A percentile compares a stretch with the other conserved stretches of the same genome.
Evolutionary conservation across 2,329 filamentous ascomycete genomes (phyloP).

Genomic region (Paracorniculantispora psalliotae): DNA sequence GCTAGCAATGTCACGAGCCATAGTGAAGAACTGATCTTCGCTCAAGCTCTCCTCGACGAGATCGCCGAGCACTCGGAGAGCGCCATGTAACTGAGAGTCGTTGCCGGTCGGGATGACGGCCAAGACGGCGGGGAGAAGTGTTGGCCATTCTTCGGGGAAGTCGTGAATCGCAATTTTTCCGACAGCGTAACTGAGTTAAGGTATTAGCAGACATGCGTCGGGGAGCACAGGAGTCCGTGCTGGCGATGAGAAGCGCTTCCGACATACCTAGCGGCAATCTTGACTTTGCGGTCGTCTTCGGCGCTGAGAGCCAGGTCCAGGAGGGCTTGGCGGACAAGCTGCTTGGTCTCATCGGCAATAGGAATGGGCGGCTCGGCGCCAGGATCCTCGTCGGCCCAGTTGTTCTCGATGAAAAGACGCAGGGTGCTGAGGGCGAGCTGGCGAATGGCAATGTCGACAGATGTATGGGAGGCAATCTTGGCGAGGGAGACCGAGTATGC

Average conservation of each 20-base stretch:
- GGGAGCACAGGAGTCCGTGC: no score
- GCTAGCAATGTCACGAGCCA: slow-evolving; percentile 80
- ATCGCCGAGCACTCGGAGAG: slow-evolving; percentile 80
- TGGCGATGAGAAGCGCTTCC: background rate
- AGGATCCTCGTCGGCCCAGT: slow-evolving; percentile 75
- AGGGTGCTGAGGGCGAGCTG: slow-evolving; percentile 78
- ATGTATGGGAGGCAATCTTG: slow-evolving; percentile 72
- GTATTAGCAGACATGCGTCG: no score
- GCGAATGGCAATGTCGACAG: slow-evolving; percentile 68
- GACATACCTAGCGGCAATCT: slow-evolving; percentile 75
- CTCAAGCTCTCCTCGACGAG: slow-evolving; percentile 90
- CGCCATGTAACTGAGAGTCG: slow-evolving; percentile 80
- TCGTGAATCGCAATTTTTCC: slow-evolving; percentile 92
- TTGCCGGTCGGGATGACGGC: slow-evolving; percentile 69
- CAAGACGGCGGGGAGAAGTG: slow-evolving; percentile 75
- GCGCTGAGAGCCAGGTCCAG: slow-evolving; percentile 71
- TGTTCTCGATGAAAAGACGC: slow-evolving; percentile 75
- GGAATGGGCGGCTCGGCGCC: slow-evolving; percentile 59
- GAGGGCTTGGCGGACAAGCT: slow-evolving; percentile 65
- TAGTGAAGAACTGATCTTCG: slow-evolving; percentile 90
- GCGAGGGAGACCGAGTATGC: slow-evolving; percentile 76
- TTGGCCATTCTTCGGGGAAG: slow-evolving; percentile 94
- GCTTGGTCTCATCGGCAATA: slow-evolving; percentile 69
- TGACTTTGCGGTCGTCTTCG: slow-evolving; percentile 78
- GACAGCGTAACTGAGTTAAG: slow-evolving; percentile 57